A percentile compares a stretch with the other conserved stretches of the same genome.
These are phyloP conservation scores for Alternaria solani DNA, from an alignment of 2,329 filamentous ascomycete genomes.

Conservation along the genomic window DNA sequence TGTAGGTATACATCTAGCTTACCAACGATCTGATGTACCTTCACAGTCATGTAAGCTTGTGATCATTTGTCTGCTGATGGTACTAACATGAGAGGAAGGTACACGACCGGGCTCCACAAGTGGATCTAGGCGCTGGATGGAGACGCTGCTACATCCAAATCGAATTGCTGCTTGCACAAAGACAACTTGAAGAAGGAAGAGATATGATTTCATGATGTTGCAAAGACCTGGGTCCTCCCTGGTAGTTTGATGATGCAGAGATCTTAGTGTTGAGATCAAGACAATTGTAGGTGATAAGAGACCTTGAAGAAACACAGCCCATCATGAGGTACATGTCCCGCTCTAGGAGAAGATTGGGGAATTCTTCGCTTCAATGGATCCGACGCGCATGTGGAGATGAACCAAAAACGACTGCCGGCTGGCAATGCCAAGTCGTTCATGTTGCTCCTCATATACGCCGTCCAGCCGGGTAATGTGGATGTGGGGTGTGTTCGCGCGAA, in stretches of 20 bases:
- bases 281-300: background rate
- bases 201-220: background rate
- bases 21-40: slow-evolving; percentile 28
- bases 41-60: background rate
- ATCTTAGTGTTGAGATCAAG: background rate
- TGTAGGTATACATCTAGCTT: background rate
- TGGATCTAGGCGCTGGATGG: slow-evolving; percentile 35
- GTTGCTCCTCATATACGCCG: slow-evolving; percentile 1
- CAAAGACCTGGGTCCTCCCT: background rate
- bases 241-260: background rate
- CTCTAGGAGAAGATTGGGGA: background rate
- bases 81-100: slow-evolving; percentile 31
- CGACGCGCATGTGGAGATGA: background rate
- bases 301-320: background rate
- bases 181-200: slow-evolving; percentile 57
- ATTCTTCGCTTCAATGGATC: background rate
- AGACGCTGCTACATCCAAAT: slow-evolving; percentile 33
- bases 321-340: background rate
- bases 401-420: background rate
- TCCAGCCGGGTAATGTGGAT: background rate
- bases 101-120: slow-evolving; percentile 34
- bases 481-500: background rate
- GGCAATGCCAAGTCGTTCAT: background rate
- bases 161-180: slow-evolving; percentile 24
- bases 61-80: background rate